Evolutionary conservation across 441 rosid genomes (phyloP), one percentile per base, ranked within the genome.

Genomic region (Erodium moschatum): DNA sequence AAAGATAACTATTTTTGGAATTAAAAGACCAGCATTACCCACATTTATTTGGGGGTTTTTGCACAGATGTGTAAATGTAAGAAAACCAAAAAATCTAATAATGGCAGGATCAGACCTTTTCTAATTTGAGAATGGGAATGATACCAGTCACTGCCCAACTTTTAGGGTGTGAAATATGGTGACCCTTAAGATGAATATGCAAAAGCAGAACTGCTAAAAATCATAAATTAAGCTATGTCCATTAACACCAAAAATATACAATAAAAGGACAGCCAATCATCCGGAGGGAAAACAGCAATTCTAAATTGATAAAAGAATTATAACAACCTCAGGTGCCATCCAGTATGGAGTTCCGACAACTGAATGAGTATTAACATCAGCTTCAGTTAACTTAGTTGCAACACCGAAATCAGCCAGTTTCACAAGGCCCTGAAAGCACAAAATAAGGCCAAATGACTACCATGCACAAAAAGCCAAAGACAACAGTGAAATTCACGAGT

Each of bases 331-430:
- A 4, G 99, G 99, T 67, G 99, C 99, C 99, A 95, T 95, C 99
- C 99, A 95, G 67, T 92, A 95, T 66, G 99, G 99, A 46, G 99
- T 95, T 81, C 97, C 99, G 79, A 92, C 99, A 58, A 95, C 98
- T 18, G 99, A 95, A 82, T 92, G 99, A 8, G 99, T 95, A 81
- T 95, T 90, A 70, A 85, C 85, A 85, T 95, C 99, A 77, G 98
- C 99, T 85, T 95, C 99, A 29, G 91, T 95, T 73, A 95, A 81
- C 80, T 95, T 95, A 71, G 99, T 95, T 44, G 99, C 99, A 79
- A 95, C 99, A 76, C 99, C 99, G 86, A 95, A 95, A 84, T 92
- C 99, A 84, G 99, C 99, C 79, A 95, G 98, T 82, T 95, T 95
- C 64, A 95, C 99, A 71, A 95, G 99, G 16, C 99, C 97, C 99